Evolutionary conservation across 306 rosid genomes (phyloP), one percentile per base, ranked within the genome.

Genomic region (Boehmeria nivea): DNA sequence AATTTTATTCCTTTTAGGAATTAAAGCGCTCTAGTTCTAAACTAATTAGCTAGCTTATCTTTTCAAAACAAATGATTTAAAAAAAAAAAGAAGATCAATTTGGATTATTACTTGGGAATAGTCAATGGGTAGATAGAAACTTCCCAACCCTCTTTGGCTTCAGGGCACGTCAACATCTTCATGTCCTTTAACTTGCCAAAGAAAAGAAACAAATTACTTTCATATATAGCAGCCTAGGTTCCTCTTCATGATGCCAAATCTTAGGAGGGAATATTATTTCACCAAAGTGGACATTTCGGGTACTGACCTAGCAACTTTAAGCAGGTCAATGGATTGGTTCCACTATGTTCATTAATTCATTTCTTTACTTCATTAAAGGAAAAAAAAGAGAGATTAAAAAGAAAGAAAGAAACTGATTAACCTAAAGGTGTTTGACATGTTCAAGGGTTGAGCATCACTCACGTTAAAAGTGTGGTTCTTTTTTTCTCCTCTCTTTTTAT

Each of bases 361-460:
- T 50, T 26, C 55, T 22, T 50, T 20, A 46, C 11, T n/a, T n/a
- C n/a, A n/a, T n/a, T n/a, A n/a, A n/a, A n/a, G n/a, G n/a, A n/a
- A n/a, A n/a, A n/a, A n/a, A n/a, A n/a, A n/a, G n/a, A n/a, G n/a
- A n/a, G n/a, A n/a, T n/a, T n/a, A n/a, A n/a, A n/a, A n/a, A n/a
- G n/a, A n/a, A 1, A 6, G 11, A 33, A 33, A 4, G 38, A 33
- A 33, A 33, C 21, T 45, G 6, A 2, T 13, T 3, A 47, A 19
- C 53, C 53, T 10, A 47, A 47, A 47, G 53, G 27, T 21, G 14
- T 47, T 47, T 47, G 17, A 47, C 53, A 47, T 47, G 25, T 47
- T 47, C 53, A 47, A 19, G 27, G 25, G 2, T 18, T 2, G 21
- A 47, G 27, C 17, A 18, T 47, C 28, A 47, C 27, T 4, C 11